Conservation (phyloP, 805 yeast genomes). For the Wickerhamiella occidentalis region DNA sequence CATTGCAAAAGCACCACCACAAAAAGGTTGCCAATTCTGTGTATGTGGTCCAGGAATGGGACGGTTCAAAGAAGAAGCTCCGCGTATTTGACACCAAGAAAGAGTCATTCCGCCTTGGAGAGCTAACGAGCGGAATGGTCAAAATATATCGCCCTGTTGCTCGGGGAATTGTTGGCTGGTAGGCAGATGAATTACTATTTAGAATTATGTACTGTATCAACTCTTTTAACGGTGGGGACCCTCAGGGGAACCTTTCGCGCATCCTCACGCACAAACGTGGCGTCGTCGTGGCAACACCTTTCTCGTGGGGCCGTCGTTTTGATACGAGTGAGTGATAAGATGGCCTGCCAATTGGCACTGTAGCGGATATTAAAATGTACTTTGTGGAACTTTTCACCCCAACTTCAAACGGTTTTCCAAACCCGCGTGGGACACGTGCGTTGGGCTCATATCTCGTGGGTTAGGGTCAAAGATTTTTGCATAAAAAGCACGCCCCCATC, state of each 20-base stretch:
- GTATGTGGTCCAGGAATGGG: slow-evolving; percentile 58
- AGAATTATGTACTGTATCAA: background rate
- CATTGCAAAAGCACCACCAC: slow-evolving; percentile 49
- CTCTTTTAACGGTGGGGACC: background rate
- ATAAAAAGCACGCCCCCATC: background rate
- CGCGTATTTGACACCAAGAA: slow-evolving; percentile 34
- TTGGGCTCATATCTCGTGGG: background rate
- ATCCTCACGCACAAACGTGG: background rate
- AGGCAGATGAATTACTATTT: no score
- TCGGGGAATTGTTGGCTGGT: slow-evolving; percentile 63
- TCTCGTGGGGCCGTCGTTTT: background rate
- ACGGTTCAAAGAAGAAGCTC: slow-evolving; percentile 44
- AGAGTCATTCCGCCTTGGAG: slow-evolving; percentile 54
- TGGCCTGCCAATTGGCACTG: background rate
- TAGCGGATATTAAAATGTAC: no score
- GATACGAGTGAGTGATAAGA: no score
- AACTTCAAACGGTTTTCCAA: background rate
- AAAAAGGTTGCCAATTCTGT: slow-evolving; percentile 47
- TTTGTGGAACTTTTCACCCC: background rate
- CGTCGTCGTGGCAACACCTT: background rate
- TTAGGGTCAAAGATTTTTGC: slow-evolving; percentile 4
- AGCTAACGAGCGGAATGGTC: slow-evolving; percentile 66
- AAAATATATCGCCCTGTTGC: slow-evolving; percentile 72
- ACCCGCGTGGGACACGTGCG: slow-evolving; percentile 1
- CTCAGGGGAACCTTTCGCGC: background rate